A percentile compares a stretch with the other conserved stretches of the same genome.
phyloP scores from a whole-genome alignment of 1,284 basidiomycete species.

The Tremellales sp. region DNA sequence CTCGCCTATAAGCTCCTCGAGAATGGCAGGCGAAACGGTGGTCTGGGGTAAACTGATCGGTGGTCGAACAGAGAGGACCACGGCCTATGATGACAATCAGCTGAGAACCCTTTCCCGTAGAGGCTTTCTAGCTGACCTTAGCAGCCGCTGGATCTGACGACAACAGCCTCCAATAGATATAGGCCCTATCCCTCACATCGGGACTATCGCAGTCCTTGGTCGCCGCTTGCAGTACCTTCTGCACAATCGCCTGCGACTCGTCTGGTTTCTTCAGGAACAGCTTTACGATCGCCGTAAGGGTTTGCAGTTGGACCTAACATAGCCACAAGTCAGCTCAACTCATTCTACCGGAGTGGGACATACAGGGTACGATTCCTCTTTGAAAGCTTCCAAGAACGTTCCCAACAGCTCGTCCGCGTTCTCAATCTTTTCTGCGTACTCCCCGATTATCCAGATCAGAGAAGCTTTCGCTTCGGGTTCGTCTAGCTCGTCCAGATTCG shows the following conservation, averaged over 20 bases:
- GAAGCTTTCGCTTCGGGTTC: slow-evolving; percentile 95
- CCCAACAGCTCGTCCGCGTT: slow-evolving; percentile 94
- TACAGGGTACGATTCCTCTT: slow-evolving; percentile 81
- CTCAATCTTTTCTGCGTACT: slow-evolving; percentile 94
- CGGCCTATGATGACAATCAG: slow-evolving; percentile 57
- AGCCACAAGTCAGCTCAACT: background rate
- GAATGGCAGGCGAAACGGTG: slow-evolving; percentile 80
- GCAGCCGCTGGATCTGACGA: slow-evolving; percentile 91
- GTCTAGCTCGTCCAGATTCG: slow-evolving; percentile 85
- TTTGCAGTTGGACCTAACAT: slow-evolving; percentile 82
- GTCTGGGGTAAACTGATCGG: slow-evolving; percentile 90
- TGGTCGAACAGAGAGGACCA: slow-evolving; percentile 85
- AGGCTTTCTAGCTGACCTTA: slow-evolving; percentile 58
- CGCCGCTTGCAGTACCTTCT: slow-evolving; percentile 93
- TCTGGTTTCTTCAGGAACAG: slow-evolving; percentile 94
- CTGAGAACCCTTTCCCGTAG: slow-evolving; percentile 3
- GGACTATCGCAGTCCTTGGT: slow-evolving; percentile 98
- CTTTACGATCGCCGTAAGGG: slow-evolving; percentile 94
- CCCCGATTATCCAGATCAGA: slow-evolving; percentile 97
- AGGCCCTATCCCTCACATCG: slow-evolving; percentile 88
- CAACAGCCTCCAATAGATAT: slow-evolving; percentile 92
- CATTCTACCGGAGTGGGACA: slow-evolving; percentile 18
- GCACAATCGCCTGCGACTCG: slow-evolving; percentile 82
- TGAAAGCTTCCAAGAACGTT: slow-evolving; percentile 83
- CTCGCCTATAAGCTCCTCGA: slow-evolving; percentile 88